phyloP scores from a whole-genome alignment of 306 rosid species.

The Glycine soja region DNA sequence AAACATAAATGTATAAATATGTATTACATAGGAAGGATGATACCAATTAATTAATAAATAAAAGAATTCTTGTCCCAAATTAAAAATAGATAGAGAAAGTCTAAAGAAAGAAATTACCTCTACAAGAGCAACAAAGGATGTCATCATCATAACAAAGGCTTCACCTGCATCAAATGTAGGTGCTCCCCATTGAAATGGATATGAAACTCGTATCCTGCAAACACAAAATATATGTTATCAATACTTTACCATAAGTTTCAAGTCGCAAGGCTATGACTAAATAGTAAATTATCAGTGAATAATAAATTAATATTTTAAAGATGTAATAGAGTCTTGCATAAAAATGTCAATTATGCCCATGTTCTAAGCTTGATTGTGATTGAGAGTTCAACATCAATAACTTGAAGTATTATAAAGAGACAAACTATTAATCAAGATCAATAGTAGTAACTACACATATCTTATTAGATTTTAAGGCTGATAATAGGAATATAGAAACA shows the following conservation, averaged over 20 bases:
- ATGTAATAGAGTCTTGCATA: neutral
- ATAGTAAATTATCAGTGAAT: neutral
- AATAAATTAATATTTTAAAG: conserved; percentile 37
- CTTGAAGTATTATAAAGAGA: too few species aligned
- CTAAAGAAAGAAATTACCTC: conserved; percentile 69
- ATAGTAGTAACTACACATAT: too few species aligned
- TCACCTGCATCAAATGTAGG: conserved; percentile 99
- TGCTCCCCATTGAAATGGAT: conserved; percentile 99
- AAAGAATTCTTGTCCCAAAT: conserved; percentile 32
- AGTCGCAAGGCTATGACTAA: conserved; percentile 38
- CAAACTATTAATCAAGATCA: too few species aligned
- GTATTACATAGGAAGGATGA: conserved; percentile 3
- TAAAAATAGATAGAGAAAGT: conserved; percentile 31
- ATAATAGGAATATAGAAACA: too few species aligned
- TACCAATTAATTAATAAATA: conserved; percentile 8
- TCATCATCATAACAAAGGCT: conserved; percentile 99
- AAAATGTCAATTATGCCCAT: neutral
- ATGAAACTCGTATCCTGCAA: conserved; percentile 92
- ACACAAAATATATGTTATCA: conserved; percentile 41
- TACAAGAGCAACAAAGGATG: conserved; percentile 90
- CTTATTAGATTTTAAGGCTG: too few species aligned
- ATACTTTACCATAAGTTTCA: conserved; percentile 11
- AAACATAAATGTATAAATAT: neutral
- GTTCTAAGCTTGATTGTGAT: too few species aligned
- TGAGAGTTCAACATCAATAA: too few species aligned